Evolutionary conservation across 2,329 filamentous ascomycete genomes (phyloP), one percentile per base, ranked within the genome.

Genomic region (Verticillium dahliae): DNA sequence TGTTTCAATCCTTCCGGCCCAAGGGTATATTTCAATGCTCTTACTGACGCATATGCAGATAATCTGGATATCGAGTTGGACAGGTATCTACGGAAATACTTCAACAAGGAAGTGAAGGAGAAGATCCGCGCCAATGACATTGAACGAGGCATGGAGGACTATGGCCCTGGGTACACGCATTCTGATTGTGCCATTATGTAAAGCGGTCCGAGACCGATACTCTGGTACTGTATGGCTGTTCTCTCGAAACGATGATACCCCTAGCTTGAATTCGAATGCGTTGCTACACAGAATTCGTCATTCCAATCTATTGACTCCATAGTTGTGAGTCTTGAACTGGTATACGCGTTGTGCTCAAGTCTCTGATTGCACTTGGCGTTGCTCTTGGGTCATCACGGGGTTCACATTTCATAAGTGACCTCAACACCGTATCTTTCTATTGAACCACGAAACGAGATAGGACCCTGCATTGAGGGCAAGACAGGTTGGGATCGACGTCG

Each of bases 71-170:
- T 78, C 27, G 80, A 88, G 6, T 78, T 92, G 27, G 84, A 87
- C 59, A 84, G 81, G 33, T 94, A 90, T 65, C 75, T 96, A 63
- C 85, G 87, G 67, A 86, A 84, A 62, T 92, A 91, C 73, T 96
- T 96, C 66, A 87, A 89, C 1, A 83, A 82, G 60, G 88, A 90
- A 69, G 82, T 85, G 41, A 88, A 85, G 65, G 82, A 86, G 68
- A 90, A 90, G 70, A 81, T 89, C 64, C 79, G 78, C 67, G 85
- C 88, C 61, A 93, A 94, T 69, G 90, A 95, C 71, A 81, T 85
- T 18, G 90, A 91, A 70, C 85, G 88, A n/a, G 87, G 89, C 4
- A 81, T 87, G 59, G 90, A 92, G 71, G 80, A 87, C 65, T 91
- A 89, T 68, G 90, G 90, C 1, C 84, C 86, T 58, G 76, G 80